Evolutionary conservation across 1,284 basidiomycete species (phyloP).

Genomic region (Peniophora sp.): DNA sequence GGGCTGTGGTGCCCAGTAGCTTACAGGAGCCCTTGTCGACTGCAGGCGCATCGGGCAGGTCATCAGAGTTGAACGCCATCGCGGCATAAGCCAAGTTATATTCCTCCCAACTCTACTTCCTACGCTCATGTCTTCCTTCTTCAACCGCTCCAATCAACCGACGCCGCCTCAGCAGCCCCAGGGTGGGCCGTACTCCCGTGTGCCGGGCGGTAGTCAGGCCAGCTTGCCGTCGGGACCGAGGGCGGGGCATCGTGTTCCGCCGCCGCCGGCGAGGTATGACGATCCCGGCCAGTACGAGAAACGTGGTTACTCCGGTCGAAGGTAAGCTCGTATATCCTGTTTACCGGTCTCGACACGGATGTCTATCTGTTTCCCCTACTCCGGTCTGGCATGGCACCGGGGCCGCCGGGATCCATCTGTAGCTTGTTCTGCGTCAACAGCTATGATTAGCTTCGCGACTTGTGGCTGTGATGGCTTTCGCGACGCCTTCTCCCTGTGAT

Average conservation of each 20-base stretch:
- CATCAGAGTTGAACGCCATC: not conserved
- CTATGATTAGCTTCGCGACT: too few relatives aligned
- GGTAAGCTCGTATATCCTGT: not conserved
- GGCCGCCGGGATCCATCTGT: too few relatives aligned
- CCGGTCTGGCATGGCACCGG: too few relatives aligned
- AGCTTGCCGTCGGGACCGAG: constrained; percentile 13
- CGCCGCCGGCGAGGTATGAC: constrained; percentile 35
- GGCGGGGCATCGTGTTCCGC: constrained; percentile 19
- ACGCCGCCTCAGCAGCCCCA: constrained; percentile 27
- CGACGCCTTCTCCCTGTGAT: too few relatives aligned
- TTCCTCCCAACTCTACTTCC: not conserved
- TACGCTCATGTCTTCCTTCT: constrained; percentile 21
- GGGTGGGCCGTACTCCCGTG: constrained; percentile 35
- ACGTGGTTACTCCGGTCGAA: constrained; percentile 14
- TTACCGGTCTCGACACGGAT: too few relatives aligned
- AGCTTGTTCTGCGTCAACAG: too few relatives aligned
- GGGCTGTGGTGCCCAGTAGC: constrained; percentile 24
- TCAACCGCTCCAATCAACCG: constrained; percentile 30
- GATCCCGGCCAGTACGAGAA: constrained; percentile 51
- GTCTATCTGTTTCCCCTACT: too few relatives aligned
- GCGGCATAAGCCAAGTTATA: not conserved
- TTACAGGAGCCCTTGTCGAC: constrained; percentile 19
- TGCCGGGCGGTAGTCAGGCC: constrained; percentile 26
- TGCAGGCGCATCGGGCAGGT: constrained; percentile 1
- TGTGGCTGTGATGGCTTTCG: too few relatives aligned